A percentile compares a stretch with the other conserved stretches of the same genome.
Evolutionary conservation across 148 eudicot genomes (phyloP).

Genomic region (Fagopyrum tataricum): DNA sequence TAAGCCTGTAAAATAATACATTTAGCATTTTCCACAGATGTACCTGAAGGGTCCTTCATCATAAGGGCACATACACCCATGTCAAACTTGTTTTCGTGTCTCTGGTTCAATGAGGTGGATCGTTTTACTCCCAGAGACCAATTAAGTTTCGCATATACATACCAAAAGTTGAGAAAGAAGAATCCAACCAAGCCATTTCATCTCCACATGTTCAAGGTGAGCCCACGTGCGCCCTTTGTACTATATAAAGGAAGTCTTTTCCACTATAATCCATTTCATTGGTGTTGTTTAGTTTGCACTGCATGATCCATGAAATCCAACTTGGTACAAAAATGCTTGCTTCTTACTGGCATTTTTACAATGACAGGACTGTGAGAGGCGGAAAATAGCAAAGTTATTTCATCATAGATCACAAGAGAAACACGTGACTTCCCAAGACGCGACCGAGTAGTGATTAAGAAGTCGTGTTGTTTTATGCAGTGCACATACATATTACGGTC

Average conservation of each 20-base stretch:
- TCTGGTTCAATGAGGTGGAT: conserved; percentile 98
- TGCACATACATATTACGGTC: conserved; percentile 14
- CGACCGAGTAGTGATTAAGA: conserved; percentile 32
- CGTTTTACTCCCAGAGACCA: conserved; percentile 98
- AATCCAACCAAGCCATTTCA: conserved; percentile 83
- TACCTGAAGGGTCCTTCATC: conserved; percentile 97
- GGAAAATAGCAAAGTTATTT: conserved; percentile 78
- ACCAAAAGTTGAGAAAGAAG: conserved; percentile 79
- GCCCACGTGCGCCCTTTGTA: not conserved
- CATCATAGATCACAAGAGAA: conserved; percentile 80
- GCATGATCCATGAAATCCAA: too few relatives aligned
- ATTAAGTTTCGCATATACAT: conserved; percentile 93
- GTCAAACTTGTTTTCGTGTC: conserved; percentile 97
- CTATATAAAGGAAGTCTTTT: too few relatives aligned
- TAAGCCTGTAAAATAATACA: not conserved
- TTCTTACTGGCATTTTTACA: not conserved
- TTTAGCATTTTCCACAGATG: conserved; percentile 49
- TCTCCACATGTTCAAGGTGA: conserved; percentile 97
- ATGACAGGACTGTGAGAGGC: conserved; percentile 93
- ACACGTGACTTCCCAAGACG: conserved; percentile 24
- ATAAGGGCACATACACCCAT: conserved; percentile 98
- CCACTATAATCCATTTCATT: too few relatives aligned
- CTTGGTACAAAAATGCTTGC: not conserved
- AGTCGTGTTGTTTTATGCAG: conserved; percentile 12
- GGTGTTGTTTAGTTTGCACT: too few relatives aligned